These are phyloP conservation scores for Blastobotrys parvus DNA, from an alignment of 805 yeast species.

Conservation along the genomic window DNA sequence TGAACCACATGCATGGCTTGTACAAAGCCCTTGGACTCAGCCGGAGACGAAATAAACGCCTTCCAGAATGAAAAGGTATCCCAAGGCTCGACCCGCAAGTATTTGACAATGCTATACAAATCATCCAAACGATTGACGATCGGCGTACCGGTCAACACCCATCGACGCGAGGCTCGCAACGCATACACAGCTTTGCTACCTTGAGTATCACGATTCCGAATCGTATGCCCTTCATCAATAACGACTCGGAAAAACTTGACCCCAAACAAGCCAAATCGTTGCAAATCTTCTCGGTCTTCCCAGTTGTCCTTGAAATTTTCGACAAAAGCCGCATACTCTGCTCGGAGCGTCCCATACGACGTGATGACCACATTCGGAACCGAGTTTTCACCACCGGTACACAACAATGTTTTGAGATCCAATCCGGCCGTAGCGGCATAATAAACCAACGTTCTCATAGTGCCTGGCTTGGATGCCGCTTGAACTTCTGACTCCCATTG, in stretches of 20 bases:
- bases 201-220: constrained; percentile 68
- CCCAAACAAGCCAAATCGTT: constrained; percentile 49
- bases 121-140: constrained; percentile 85
- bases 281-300: constrained; percentile 7
- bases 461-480: constrained; percentile 33
- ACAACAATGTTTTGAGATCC: constrained; percentile 40
- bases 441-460: constrained; percentile 40
- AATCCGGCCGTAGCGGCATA: constrained; percentile 57
- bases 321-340: constrained; percentile 53
- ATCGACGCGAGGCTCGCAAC: constrained; percentile 54
- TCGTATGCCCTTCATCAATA: constrained; percentile 86
- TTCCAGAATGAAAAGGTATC: constrained; percentile 78
- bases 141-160: constrained; percentile 93
- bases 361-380: constrained; percentile 71
- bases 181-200: constrained; percentile 72
- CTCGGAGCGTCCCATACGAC: constrained; percentile 78
- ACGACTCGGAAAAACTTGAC: constrained; percentile 69
- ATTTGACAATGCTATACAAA: constrained; percentile 66
- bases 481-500: constrained; percentile 86
- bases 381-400: constrained; percentile 20
- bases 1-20: constrained; percentile 80
- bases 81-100: constrained; percentile 84
- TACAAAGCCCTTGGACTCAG: constrained; percentile 60
- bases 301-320: constrained; percentile 8
- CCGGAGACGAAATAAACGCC: constrained; percentile 74